A percentile compares a stretch with the other conserved stretches of the same genome.
Conservation (phyloP, 225 moss, liverwort and hornwort genomes). For the Antitrichia curtipendula region DNA sequence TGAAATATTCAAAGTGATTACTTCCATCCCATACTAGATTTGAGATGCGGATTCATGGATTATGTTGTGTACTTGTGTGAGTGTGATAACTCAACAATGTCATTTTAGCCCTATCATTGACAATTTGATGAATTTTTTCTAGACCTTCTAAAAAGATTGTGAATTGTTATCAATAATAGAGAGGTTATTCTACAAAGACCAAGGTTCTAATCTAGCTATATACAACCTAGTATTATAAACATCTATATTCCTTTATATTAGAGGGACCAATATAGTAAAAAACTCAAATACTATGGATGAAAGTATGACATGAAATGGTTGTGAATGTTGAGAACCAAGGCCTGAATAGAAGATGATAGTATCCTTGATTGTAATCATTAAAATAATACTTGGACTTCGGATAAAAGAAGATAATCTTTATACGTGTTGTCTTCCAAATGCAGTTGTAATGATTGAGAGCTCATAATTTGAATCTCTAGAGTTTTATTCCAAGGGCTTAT, state of each 20-base stretch:
- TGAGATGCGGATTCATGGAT: not conserved
- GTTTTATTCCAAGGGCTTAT: accelerated
- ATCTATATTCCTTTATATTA: not conserved
- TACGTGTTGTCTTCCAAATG: accelerated
- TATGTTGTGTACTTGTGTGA: accelerated
- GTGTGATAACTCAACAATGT: not conserved
- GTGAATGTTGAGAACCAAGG: not conserved
- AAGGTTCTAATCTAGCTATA: no score
- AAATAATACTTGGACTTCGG: not conserved
- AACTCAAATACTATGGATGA: not conserved
- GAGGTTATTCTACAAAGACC: not conserved
- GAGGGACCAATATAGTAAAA: not conserved
- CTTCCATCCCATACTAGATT: accelerated
- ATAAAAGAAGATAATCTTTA: not conserved
- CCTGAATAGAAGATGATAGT: no score
- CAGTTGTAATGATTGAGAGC: accelerated
- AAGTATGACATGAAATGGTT: not conserved
- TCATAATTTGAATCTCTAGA: not conserved
- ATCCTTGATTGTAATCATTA: not conserved
- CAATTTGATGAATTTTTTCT: no score
- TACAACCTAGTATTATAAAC: not conserved
- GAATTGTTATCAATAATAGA: no score
- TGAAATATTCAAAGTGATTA: not conserved
- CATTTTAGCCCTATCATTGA: not conserved
- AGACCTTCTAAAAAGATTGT: not conserved